Evolutionary conservation across 352 stramenopile genomes (phyloP).

Genomic region (Pythium angustatum): DNA sequence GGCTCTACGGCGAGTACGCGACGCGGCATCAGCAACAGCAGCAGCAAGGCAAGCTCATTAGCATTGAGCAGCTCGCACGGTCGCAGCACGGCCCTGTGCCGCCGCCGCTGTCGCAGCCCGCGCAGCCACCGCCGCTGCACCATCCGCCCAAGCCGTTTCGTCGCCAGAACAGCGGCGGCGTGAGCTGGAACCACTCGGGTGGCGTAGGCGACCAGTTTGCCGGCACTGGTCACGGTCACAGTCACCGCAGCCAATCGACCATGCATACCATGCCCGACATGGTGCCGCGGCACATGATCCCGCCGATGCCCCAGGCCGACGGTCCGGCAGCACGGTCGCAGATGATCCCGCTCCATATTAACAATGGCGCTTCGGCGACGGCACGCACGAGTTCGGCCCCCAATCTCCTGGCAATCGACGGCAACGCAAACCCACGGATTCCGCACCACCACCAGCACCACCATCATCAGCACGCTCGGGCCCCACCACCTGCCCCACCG

Average conservation of each 20-base stretch:
- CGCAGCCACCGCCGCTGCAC: background rate
- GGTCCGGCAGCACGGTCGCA: conserved; percentile 11
- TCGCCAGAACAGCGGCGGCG: conserved; percentile 13
- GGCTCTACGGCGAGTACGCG: conserved; percentile 24
- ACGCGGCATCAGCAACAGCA: background rate
- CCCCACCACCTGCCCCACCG: no score
- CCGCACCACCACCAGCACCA: no score
- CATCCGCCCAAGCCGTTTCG: conserved; percentile 8
- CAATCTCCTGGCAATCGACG: conserved; percentile 14
- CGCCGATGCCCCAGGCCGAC: conserved; percentile 21
- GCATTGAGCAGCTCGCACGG: conserved; percentile 15
- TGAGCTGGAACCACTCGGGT: conserved; percentile 18
- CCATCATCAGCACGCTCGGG: no score
- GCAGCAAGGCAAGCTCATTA: conserved; percentile 17
- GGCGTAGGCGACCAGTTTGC: no score
- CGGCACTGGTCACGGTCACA: no score
- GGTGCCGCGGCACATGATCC: conserved; percentile 26
- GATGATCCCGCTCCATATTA: conserved; percentile 21
- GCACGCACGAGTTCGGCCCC: conserved; percentile 9
- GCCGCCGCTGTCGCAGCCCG: background rate
- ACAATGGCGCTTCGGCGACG: no score
- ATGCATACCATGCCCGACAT: conserved; percentile 17
- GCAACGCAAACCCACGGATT: no score
- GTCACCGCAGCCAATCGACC: no score
- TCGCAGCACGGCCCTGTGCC: background rate